Conservation (phyloP, 768 basidiomycete genomes). For the Lactarius sanguifluus region DNA sequence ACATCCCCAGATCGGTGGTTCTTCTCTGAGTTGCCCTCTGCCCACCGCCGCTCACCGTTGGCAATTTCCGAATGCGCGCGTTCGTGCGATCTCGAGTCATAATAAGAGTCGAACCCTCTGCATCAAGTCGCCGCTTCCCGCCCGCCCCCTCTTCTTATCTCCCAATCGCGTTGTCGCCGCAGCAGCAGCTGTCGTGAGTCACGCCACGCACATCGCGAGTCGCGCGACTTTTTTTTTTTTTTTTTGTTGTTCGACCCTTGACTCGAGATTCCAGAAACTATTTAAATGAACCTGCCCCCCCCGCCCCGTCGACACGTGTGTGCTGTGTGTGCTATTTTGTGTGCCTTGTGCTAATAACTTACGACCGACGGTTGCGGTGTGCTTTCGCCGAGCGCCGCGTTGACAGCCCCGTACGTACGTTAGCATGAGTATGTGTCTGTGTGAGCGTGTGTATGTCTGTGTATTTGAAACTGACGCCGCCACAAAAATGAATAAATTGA, state of each 20-base stretch:
- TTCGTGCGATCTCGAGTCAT: neutral
- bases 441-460: neutral
- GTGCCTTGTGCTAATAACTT: neutral
- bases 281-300: neutral
- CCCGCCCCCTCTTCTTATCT: constrained; percentile 1
- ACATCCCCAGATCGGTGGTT: neutral
- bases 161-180: constrained; percentile 21
- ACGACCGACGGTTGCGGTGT: neutral
- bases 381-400: neutral
- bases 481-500: neutral
- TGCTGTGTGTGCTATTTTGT: neutral
- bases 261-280: neutral
- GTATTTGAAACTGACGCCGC: constrained; percentile 1
- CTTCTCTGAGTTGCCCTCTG: neutral
- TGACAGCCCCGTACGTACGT: neutral
- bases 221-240: neutral
- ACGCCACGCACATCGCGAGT: neutral
- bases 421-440: neutral
- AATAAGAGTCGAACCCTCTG: neutral
- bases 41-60: constrained; percentile 8
- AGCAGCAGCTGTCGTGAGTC: neutral
- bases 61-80: neutral
- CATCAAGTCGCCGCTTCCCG: neutral
- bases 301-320: too few relatives aligned
- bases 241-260: neutral